phyloP scores from a whole-genome alignment of 2,329 filamentous ascomycete species.

The Paradendryphiella salina region DNA sequence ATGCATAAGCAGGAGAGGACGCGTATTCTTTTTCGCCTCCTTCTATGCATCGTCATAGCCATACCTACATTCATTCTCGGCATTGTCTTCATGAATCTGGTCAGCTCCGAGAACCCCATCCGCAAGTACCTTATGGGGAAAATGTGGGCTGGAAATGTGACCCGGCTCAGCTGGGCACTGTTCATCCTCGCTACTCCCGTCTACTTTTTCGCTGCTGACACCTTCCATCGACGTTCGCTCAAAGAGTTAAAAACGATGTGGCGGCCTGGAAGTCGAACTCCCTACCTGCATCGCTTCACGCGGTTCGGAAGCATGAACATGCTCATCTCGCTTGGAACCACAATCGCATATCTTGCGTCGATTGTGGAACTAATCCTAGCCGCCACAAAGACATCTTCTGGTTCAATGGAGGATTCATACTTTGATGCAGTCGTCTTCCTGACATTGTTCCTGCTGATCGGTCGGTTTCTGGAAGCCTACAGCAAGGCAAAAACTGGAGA shows the following conservation, averaged over 20 bases:
- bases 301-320: conserved; percentile 98
- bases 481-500: conserved; percentile 90
- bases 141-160: conserved; percentile 70
- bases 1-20: conserved; percentile 73
- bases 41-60: conserved; percentile 68
- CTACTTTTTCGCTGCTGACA: conserved; percentile 82
- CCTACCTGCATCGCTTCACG: conserved; percentile 75
- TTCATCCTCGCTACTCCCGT: conserved; percentile 82
- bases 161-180: conserved; percentile 75
- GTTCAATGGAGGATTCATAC: conserved; percentile 57
- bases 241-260: conserved; percentile 80
- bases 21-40: conserved; percentile 69
- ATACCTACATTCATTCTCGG: conserved; percentile 87
- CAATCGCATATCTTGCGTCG: conserved; percentile 83
- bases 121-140: conserved; percentile 70
- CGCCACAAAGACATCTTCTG: conserved; percentile 46
- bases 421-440: conserved; percentile 94
- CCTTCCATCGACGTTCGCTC: conserved; percentile 77
- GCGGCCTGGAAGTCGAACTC: conserved; percentile 72
- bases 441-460: conserved; percentile 79
- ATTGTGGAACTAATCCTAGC: conserved; percentile 72
- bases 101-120: conserved; percentile 61
- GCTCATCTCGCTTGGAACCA: conserved; percentile 85
- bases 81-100: conserved; percentile 86
- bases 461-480: conserved; percentile 79